Percentiles rank a stretch among this genome's conserved stretches.
phyloP scores from a whole-genome alignment of 352 stramenopile species.

The Albugo laibachii region DNA sequence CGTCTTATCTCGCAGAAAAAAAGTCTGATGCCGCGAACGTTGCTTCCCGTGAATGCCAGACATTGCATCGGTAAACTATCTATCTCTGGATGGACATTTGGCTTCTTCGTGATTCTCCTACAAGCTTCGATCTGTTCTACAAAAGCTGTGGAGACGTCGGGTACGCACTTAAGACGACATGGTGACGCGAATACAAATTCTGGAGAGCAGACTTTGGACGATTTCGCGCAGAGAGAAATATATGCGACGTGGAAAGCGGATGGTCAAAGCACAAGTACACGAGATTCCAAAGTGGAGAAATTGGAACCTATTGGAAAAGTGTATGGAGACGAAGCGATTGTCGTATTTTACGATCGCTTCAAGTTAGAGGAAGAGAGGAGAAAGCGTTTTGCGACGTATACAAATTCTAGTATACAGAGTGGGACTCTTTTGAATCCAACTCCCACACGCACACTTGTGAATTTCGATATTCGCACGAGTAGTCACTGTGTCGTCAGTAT shows the following conservation, averaged over 20 bases:
- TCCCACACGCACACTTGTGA: constrained; percentile 22
- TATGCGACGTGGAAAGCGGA: constrained; percentile 14
- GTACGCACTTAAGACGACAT: neutral
- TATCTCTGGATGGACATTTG: neutral
- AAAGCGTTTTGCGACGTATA: too few species aligned
- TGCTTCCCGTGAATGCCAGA: too few species aligned
- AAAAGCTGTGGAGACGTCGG: too few species aligned
- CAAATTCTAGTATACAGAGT: too few species aligned
- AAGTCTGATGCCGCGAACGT: too few species aligned
- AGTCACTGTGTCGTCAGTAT: constrained; percentile 60
- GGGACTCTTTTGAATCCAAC: too few species aligned
- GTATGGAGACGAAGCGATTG: constrained; percentile 32
- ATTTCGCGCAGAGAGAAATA: constrained; percentile 6
- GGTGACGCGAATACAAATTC: constrained; percentile 15
- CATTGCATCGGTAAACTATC: neutral
- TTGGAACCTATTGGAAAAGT: constrained; percentile 30
- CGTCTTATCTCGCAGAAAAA: too few species aligned
- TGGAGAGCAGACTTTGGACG: constrained; percentile 17
- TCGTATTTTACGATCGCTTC: constrained; percentile 42
- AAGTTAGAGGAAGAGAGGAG: constrained; percentile 14
- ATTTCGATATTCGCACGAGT: constrained; percentile 43
- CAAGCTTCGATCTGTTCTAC: too few species aligned
- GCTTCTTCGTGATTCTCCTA: constrained; percentile 7
- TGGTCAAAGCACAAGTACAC: constrained; percentile 12
- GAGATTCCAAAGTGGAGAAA: constrained; percentile 8